Evolutionary conservation across 331 rosid genomes (phyloP), one percentile per base, ranked within the genome.

Genomic region (Cucumis variabilis): DNA sequence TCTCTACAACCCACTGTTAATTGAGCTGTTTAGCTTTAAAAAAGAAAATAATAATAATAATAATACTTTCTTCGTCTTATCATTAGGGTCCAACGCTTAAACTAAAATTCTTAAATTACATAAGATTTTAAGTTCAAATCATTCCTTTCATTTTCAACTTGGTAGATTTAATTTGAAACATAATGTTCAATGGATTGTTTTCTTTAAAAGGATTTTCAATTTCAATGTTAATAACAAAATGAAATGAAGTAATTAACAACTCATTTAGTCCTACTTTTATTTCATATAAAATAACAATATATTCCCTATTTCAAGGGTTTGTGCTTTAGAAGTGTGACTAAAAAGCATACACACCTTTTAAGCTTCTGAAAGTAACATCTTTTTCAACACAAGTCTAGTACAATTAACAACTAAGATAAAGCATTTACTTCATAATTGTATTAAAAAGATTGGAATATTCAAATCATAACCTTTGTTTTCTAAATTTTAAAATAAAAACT

Each of bases 1-100:
- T 80, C 67, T 17, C 41, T 13, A 51, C 44, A 78, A 80, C 63
- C 83, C 66, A 78, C 68, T 27, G 67, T 80, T 53, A 55, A 53
- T 25, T 80, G 10, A 48, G 48, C 11, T 27, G 16, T 5, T 24
- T 79, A 25, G 25, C 0, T 72, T 3, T 27, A 11, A 73, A 37
- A 37, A n/a, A 37, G 0, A 0, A 41, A 37, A 72, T 5, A 70
- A 23, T 37, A n/a, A n/a, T n/a, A n/a, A n/a, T n/a, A 73, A 73
- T 21, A 13, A 28, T 27, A 30, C 48, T 30, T 30, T 70, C 12
- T 73, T 2, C 3, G 19, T 71, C 44, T 37, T 37, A 37, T 37
- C 44, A 37, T 37, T 37, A 37, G 44, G 44, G 3, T 4, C 7
- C 44, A 37, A 37, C 44, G 44, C n/a, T 37, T 37, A 37, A 37